Conservation (phyloP, 2,329 filamentous ascomycete genomes). For the Herpotrichia juniperi region DNA sequence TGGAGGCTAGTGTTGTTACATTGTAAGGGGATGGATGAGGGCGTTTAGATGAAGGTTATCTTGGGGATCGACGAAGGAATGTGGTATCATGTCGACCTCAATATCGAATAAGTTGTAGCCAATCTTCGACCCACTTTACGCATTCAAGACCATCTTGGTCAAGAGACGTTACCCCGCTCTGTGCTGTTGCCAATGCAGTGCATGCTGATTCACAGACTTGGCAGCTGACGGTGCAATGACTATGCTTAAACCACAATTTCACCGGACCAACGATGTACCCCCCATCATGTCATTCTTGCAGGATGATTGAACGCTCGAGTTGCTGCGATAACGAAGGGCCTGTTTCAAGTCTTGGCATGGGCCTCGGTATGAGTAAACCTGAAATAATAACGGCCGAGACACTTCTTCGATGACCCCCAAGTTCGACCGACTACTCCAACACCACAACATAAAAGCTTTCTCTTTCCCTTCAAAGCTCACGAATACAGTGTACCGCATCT, state of each 20-base stretch:
- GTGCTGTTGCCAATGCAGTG: too few species aligned
- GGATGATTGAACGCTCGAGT: background rate
- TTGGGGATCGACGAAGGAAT: background rate
- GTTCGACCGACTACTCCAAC: background rate
- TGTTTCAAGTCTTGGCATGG: background rate
- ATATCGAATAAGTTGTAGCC: background rate
- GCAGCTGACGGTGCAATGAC: too few species aligned
- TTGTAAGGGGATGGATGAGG: slow-evolving; percentile 39
- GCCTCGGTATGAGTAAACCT: slow-evolving; percentile 2
- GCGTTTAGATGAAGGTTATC: background rate
- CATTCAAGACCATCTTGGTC: too few species aligned
- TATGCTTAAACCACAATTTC: too few species aligned
- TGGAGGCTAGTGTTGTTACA: slow-evolving; percentile 60
- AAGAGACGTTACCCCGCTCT: too few species aligned
- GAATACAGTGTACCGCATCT: background rate
- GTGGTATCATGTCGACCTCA: slow-evolving; percentile 7
- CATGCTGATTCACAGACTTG: too few species aligned
- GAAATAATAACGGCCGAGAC: slow-evolving; percentile 1
- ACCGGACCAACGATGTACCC: too few species aligned
- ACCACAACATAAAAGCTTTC: background rate
- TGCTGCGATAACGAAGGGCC: background rate
- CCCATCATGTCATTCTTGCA: too few species aligned
- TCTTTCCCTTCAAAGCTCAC: background rate
- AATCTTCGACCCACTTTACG: too few species aligned
- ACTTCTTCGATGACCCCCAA: background rate